These are phyloP conservation scores for Aspergillus carbonarius DNA, from an alignment of 2,329 filamentous ascomycete species.

Conservation along the genomic window DNA sequence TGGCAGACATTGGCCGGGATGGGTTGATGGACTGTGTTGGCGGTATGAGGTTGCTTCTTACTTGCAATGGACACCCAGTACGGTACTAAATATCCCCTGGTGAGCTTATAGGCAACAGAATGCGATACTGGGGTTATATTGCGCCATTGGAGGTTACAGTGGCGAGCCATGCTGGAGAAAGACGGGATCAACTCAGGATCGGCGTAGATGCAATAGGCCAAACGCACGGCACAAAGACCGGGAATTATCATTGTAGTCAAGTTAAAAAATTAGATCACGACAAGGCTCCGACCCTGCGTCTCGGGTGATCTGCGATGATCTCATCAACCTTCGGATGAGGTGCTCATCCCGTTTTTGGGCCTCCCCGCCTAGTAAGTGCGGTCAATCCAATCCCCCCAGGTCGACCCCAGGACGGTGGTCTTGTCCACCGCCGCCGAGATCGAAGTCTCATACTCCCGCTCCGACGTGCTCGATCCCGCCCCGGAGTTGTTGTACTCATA, in stretches of 20 bases:
- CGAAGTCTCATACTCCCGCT: conserved; percentile 20
- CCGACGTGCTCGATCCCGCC: conserved; percentile 23
- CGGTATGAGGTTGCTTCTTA: neutral
- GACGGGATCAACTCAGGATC: neutral
- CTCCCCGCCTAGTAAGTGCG: neutral
- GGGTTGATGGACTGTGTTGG: neutral
- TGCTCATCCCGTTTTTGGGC: conserved; percentile 11
- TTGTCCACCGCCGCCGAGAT: conserved; percentile 28
- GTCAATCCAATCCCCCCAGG: conserved; percentile 22
- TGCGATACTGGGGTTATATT: neutral
- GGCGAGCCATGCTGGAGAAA: neutral
- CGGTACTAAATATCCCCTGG: neutral
- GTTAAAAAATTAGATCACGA: no score
- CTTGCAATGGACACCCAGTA: no score
- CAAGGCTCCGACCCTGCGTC: no score
- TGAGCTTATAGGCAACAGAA: neutral
- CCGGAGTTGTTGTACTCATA: conserved; percentile 33
- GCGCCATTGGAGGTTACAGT: neutral
- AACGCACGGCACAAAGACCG: neutral
- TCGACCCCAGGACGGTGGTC: conserved; percentile 26
- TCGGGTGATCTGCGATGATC: conserved; percentile 9
- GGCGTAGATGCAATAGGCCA: no score
- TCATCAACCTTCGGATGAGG: conserved; percentile 17
- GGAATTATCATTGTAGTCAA: no score
- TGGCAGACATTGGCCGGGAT: neutral